Base-by-base conservation (phyloP, 495 filamentous ascomycete species). In the Neurospora pannonica region DNA sequence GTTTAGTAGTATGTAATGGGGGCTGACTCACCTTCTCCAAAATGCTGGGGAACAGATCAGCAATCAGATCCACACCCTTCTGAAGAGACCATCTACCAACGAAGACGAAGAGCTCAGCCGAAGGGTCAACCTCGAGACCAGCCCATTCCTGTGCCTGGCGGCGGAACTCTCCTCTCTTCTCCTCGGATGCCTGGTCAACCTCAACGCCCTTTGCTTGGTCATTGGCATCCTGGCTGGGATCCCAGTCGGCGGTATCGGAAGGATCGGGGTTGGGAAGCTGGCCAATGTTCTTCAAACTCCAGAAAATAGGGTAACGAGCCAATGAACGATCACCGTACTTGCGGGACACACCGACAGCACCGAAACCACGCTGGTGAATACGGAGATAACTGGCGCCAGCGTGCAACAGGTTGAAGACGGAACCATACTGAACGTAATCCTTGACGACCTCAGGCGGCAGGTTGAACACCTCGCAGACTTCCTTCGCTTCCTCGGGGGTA, bases 31-130 rank as follows among this genome's bases (percentile, higher is more conserved):
- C 54, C 28, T 89, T 83, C 75, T 93, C 91, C n/a, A 94, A 82
- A 70, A 94, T 86, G 60, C 87, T 86, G 43, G 92, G 91, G 82
- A 93, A 90, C 17, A 93, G 88, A 78, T 94, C 92, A 28, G 92
- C 92, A 74, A 94, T 93, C 15, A 94, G 84, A 79, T 94, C 92
- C 71, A 94, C 85, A 38, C 92, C 92, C 78, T 94, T 94, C 77
- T 94, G 92, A 85, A 91, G 89, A 6, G 89, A 92, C 92, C 92
- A 94, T 69, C 92, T 88, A 54, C 92, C 92, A 48, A 94, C 92
- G 76, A 94, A 94, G 13, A 94, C 92, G 74, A 94, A 86, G 31
- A 94, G 84, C 74, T 94, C 92, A 4, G 92, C 92, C 42, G 88
- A 84, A 10, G 91, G 86, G 72, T 90, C 88, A 71, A 89, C 85